Percentiles rank a stretch among this genome's conserved stretches.
Evolutionary conservation across 2,329 filamentous ascomycete genomes (phyloP).

Genomic region (Curvularia spicifera): DNA sequence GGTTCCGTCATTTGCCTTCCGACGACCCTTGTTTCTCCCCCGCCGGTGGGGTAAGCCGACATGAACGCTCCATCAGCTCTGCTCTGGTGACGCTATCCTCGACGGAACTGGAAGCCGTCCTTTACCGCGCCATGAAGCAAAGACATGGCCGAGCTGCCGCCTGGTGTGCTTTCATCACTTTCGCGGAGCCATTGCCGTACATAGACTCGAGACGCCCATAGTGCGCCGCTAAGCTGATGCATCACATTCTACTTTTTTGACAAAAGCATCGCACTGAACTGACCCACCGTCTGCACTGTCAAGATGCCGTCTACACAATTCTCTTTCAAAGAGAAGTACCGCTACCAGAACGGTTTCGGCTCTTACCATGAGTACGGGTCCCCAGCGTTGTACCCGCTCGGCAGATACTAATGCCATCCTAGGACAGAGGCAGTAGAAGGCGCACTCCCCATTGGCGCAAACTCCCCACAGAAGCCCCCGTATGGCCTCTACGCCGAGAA

Average conservation of each 20-base stretch:
- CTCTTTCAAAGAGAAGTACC: conserved; percentile 70
- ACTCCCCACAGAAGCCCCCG: conserved; percentile 81
- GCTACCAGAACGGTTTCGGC: conserved; percentile 79
- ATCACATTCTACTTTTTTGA: conserved; percentile 35
- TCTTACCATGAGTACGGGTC: conserved; percentile 73
- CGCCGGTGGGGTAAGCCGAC: conserved; percentile 32
- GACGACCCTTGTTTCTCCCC: conserved; percentile 5
- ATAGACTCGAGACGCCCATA: conserved; percentile 1
- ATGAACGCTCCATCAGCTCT: conserved; percentile 25
- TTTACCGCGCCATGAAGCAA: conserved; percentile 38
- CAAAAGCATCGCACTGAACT: conserved; percentile 29
- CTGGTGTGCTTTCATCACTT: conserved; percentile 1
- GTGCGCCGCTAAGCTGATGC: conserved; percentile 21
- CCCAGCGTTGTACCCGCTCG: background rate
- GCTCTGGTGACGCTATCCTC: conserved; percentile 16
- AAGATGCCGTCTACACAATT: conserved; percentile 71
- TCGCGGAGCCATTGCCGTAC: conserved; percentile 1
- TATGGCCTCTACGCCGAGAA: conserved; percentile 82
- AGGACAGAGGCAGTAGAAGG: conserved; percentile 79
- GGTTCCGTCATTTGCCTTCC: conserved; percentile 35
- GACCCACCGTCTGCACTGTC: conserved; percentile 26
- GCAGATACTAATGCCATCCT: conserved; percentile 19
- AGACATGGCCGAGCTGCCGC: conserved; percentile 25
- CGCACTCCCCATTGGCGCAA: conserved; percentile 75
- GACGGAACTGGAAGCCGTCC: conserved; percentile 39